A percentile compares a stretch with the other conserved stretches of the same genome.
Conservation (phyloP, 1,284 basidiomycete species). For the Inonotus hispidus region DNA sequence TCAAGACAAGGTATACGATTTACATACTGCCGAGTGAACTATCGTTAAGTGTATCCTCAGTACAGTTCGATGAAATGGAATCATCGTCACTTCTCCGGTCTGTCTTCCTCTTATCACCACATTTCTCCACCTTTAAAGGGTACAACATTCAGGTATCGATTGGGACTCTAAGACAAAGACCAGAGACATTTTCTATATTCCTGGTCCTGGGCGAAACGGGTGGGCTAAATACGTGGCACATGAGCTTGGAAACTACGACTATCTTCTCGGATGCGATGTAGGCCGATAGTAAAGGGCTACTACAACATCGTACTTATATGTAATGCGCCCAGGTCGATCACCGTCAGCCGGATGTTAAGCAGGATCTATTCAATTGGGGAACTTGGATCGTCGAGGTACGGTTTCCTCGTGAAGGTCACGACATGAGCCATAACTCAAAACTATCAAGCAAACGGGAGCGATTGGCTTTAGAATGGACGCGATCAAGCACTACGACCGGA, state of each 20-base stretch:
- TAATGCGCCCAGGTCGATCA: conserved; percentile 67
- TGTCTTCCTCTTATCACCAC: conserved; percentile 9
- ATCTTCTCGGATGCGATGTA: conserved; percentile 71
- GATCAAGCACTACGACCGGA: conserved; percentile 76
- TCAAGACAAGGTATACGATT: conserved; percentile 53
- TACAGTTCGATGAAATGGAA: conserved; percentile 68
- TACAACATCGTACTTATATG: too few species aligned
- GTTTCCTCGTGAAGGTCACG: neutral
- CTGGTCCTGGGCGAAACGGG: conserved; percentile 49
- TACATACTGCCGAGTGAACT: neutral
- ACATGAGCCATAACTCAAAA: neutral
- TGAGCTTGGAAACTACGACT: conserved; percentile 76
- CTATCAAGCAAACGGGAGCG: conserved; percentile 65
- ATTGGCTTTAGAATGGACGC: conserved; percentile 85
- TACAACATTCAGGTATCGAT: conserved; percentile 61
- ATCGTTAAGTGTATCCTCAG: conserved; percentile 31
- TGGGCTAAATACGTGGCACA: conserved; percentile 68
- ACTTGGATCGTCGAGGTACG: conserved; percentile 64
- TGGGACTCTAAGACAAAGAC: conserved; percentile 72
- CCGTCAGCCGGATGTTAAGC: conserved; percentile 72
- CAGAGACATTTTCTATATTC: conserved; percentile 59
- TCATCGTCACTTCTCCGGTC: conserved; percentile 70
- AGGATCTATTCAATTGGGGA: conserved; percentile 64
- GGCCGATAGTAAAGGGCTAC: conserved; percentile 11
- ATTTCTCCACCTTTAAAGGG: neutral